Evolutionary conservation across 768 basidiomycete genomes (phyloP), one percentile per base, ranked within the genome.

Genomic region (Mycena filopes): DNA sequence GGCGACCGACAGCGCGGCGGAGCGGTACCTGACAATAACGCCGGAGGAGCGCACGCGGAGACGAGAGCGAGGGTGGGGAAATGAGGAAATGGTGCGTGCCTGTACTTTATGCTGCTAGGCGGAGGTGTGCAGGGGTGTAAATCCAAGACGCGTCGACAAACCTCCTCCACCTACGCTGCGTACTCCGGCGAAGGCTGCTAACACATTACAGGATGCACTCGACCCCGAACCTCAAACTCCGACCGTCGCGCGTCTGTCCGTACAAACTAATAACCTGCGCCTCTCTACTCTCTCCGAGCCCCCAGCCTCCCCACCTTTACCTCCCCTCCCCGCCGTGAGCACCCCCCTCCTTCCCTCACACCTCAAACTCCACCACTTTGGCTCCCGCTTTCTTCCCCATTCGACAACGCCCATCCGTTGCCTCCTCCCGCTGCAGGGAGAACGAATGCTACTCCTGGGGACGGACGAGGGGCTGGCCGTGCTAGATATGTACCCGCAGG

Each of bases 361-460:
- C 70, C 78, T 94, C 23, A 84, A 84, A 66, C 75, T 95, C 51
- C 89, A 89, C 70, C 86, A 92, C 43, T 94, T 95, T 73, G 94
- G 94, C 23, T 95, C 93, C 21, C 86, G 93, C 18, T 95, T 95
- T 74, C 81, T 95, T 36, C 93, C 94, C 13, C 94, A 95, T 71
- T 79, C 93, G 18, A 90, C 86, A 3, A 82, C 86, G 0, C 92
- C 85, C 33, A 95, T 95, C 64, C 87, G 88, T 59, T 90, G 91
- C 75, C 75, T 94, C 13, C 82, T 95, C 33, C 92, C 94, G 10
- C 72, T 95, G 23, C 79, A 87, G 41, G 84, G 84, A 21, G 87
- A 91, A 66, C 82, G 83, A 55, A 75, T 92, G 41, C 60, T 95
- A n/a, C 84, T 95, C 15, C 85, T 95, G 28, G 94, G 94, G 4